Percentiles rank a stretch among this genome's conserved stretches.
These are phyloP conservation scores for Macrophomina phaseolina DNA, from an alignment of 2,329 filamentous ascomycete genomes.

Conservation along the genomic window DNA sequence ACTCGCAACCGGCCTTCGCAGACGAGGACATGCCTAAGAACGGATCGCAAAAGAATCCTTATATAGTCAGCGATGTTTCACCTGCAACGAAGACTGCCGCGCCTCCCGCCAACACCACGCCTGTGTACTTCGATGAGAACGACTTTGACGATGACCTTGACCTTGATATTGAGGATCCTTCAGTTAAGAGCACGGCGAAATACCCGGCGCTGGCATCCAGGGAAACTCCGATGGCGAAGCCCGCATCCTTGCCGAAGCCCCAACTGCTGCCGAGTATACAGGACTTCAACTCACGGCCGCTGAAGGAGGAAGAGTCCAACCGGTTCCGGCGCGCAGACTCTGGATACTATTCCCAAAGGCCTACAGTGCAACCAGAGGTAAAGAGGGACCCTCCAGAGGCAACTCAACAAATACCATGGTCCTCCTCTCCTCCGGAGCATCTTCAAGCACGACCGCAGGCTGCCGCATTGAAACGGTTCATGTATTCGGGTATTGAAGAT, in stretches of 20 bases:
- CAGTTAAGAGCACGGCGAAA: conserved; percentile 50
- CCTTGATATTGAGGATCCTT: conserved; percentile 70
- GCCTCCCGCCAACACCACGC: conserved; percentile 41
- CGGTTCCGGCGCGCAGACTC: conserved; percentile 17
- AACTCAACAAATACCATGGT: conserved; percentile 72
- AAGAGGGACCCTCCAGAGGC: conserved; percentile 48
- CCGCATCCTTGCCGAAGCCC: background rate
- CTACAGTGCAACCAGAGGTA: background rate
- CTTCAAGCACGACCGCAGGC: conserved; percentile 40
- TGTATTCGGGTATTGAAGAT: conserved; percentile 31
- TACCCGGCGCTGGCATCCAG: conserved; percentile 48
- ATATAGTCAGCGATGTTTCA: conserved; percentile 30
- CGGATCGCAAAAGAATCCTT: conserved; percentile 6
- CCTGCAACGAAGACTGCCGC: conserved; percentile 38
- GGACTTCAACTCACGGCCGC: background rate
- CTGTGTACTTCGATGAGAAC: conserved; percentile 73
- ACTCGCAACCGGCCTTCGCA: conserved; percentile 44
- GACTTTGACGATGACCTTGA: conserved; percentile 87
- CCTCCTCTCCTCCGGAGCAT: conserved; percentile 65
- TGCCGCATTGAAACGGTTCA: conserved; percentile 7
- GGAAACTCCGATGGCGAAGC: background rate
- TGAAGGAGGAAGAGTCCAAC: background rate
- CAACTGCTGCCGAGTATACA: background rate
- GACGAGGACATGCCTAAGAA: conserved; percentile 17
- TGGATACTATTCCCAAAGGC: conserved; percentile 33